Evolutionary conservation across 139 green algal genomes (phyloP), one percentile per base, ranked within the genome.

Genomic region (Chlamydomonas eustigma): DNA sequence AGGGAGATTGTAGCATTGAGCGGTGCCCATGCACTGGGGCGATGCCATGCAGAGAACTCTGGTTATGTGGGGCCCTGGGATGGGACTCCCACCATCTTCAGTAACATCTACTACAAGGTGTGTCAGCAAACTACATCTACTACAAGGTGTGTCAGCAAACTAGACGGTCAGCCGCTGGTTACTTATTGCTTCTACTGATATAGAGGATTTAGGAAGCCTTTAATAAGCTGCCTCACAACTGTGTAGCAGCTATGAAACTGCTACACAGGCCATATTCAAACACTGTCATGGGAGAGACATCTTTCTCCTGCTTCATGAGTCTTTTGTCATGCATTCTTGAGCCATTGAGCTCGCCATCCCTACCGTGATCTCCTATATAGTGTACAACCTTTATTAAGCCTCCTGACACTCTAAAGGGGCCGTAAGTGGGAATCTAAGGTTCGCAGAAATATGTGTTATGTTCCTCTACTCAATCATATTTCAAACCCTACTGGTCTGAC

Each of bases 21-120:
- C 28, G 65, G 65, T 6, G 65, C 65, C 5, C 65, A 72, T 44
- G 65, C 65, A 4, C 65, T 72, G 33, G 65, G 65, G 4, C 24
- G 65, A 6, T 72, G 65, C 31, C 65, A 72, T 44, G 65, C 32
- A 44, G 65, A 72, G 22, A n/a, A 6, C 65, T 34, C 8, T 12
- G 65, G 65, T 12, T 72, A 72, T 31, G 31, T 72, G 8, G 65
- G 65, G 5, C 65, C 65, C 33, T 72, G 65, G 65, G 44, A 33
- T 12, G 5, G 33, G 33, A 75, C 68, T 4, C 68, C 68, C 3
- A 63, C 32, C 5, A 34, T 75, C 37, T 75, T 75, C 38, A 39
- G 37, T 38, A 75, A 75, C 25, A 24, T 75, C 6, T 75, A 75
- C 37, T 75, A 64, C 68, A 75, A 75, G 68, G 33, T 64, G 68